Base-by-base conservation (phyloP, 2,329 filamentous ascomycete species). In the Cordyceps militaris region DNA sequence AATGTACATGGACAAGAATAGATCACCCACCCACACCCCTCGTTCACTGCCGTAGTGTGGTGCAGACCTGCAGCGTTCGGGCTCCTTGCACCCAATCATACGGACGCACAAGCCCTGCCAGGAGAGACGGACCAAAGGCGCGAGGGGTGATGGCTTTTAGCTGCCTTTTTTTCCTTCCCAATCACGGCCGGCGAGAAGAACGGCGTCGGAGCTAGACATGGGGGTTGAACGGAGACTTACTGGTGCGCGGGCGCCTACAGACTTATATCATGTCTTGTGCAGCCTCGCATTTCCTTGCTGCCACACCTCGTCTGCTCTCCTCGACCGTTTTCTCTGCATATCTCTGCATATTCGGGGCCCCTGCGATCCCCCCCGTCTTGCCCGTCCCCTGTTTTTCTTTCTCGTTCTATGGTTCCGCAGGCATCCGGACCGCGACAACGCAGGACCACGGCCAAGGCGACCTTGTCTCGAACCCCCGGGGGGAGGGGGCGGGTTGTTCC, bases 221-320 rank as follows among this genome's bases (percentile, higher is more conserved):
- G 28, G 32, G 32, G 11, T 11, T 40, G 14, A 10, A 16, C 3
- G n/a, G 26, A 54, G 40, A 26, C 6, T 11, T 19, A 4, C 34
- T 36, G 19, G 16, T 11, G 32, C 21, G 32, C 53, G 32, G 53
- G 43, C 53, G 53, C 53, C 42, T 56, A 56, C 43, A 46, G 24
- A 28, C 34, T 48, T 56, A 56, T 56, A 56, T 48, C 53, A 46
- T 56, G 32, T 23, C 43, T 23, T 48, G 53, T 56, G 52, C 38
- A 55, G 38, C n/a, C 53, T 56, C 53, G 9, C 23, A 10, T 13
- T 28, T 16, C 5, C 14, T 28, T 16, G 30, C n/a, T 32, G 10
- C 7, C 38, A 24, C 40, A 23, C 42, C 23, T 19, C 32, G 32
- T 44, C 30, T 26, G 5, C 24, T 24, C 44, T n/a, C n/a, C n/a